Evolutionary conservation across 768 basidiomycete species (phyloP).

Genomic region (Cystofilobasidium bisporidii): DNA sequence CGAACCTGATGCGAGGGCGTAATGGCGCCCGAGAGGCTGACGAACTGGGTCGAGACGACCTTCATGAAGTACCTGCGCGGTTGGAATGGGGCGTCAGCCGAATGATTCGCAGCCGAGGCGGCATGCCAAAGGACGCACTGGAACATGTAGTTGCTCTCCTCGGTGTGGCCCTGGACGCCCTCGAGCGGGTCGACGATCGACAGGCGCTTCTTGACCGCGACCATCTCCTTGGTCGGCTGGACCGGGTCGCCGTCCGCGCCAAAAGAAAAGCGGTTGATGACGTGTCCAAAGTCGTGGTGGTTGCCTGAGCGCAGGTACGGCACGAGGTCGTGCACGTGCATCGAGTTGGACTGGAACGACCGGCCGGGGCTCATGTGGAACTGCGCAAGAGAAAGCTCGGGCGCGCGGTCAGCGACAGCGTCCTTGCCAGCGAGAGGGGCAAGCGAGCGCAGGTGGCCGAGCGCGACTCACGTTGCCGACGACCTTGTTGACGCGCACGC

Average conservation of each 20-base stretch:
- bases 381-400: not conserved
- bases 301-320: conserved; percentile 74
- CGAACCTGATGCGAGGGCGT: conserved; percentile 27
- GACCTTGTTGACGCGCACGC: conserved; percentile 91
- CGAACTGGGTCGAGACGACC: conserved; percentile 91
- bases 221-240: conserved; percentile 50
- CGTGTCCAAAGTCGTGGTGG: conserved; percentile 89
- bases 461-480: conserved; percentile 59
- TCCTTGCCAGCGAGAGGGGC: no score
- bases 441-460: conserved; percentile 39
- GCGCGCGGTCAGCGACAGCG: not conserved
- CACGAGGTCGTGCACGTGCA: conserved; percentile 77
- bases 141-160: conserved; percentile 43
- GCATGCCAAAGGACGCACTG: conserved; percentile 8
- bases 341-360: conserved; percentile 78
- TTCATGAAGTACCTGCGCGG: conserved; percentile 77
- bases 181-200: conserved; percentile 75
- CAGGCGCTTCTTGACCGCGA: conserved; percentile 51
- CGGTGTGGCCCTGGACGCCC: conserved; percentile 44
- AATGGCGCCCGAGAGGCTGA: conserved; percentile 61
- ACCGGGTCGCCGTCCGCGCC: conserved; percentile 47
- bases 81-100: not conserved
- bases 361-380: conserved; percentile 79
- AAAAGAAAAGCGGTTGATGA: conserved; percentile 70
- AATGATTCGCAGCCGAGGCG: conserved; percentile 41